Conservation (phyloP, 116 monocot genomes). For the Papilionanthe hybrid region DNA sequence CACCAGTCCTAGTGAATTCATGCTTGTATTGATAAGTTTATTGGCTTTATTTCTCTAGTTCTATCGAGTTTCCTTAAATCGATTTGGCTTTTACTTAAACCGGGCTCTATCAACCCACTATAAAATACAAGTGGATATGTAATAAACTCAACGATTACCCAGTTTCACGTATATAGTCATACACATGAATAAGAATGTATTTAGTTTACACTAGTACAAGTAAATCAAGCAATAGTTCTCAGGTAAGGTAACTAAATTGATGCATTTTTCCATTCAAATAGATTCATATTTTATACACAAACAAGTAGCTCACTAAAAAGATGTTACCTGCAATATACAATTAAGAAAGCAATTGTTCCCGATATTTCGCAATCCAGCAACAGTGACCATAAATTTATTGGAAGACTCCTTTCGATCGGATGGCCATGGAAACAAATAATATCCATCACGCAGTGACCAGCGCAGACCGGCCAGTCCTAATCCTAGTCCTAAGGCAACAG, state of each 20-base stretch:
- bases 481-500: constrained; percentile 47
- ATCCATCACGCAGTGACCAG: constrained; percentile 25
- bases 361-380: constrained; percentile 76
- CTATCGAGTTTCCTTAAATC: too few species aligned
- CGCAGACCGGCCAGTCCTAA: constrained; percentile 53
- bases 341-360: constrained; percentile 97
- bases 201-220: neutral
- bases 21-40: too few species aligned
- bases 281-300: neutral
- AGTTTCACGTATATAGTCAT: too few species aligned
- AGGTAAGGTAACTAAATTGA: neutral
- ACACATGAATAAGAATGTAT: neutral
- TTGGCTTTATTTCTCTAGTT: too few species aligned
- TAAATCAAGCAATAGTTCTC: neutral
- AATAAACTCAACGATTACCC: too few species aligned
- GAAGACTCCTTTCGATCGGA: constrained; percentile 23
- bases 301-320: neutral
- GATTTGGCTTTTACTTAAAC: too few species aligned
- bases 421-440: constrained; percentile 12
- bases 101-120: too few species aligned
- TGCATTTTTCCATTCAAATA: neutral
- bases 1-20: too few species aligned
- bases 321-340: constrained; percentile 80
- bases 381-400: constrained; percentile 17
- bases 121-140: too few species aligned